Conservation (phyloP, 1,284 basidiomycete species). For the Fomitopsis betulina region DNA sequence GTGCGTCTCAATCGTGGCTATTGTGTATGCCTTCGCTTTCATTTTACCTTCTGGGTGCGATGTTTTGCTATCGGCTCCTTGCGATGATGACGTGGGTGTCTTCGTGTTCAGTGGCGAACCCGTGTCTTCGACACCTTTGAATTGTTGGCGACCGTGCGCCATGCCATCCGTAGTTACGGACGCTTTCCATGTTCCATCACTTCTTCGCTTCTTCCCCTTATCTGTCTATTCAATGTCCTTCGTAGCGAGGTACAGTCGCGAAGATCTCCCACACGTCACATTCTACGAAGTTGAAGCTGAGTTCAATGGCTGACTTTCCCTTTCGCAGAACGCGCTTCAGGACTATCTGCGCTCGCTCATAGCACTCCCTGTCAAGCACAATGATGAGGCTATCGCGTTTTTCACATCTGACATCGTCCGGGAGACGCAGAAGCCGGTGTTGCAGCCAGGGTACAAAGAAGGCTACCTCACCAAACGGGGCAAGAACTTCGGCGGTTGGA, state of each 20-base stretch:
- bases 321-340: slow-evolving; percentile 70
- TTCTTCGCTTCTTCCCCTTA: not conserved
- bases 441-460: slow-evolving; percentile 85
- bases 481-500: slow-evolving; percentile 96
- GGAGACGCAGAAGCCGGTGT: slow-evolving; percentile 66
- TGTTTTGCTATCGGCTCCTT: not conserved
- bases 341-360: slow-evolving; percentile 86
- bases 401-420: slow-evolving; percentile 86
- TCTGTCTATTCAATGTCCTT: not conserved
- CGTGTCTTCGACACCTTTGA: not conserved
- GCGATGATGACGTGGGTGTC: not conserved
- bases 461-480: slow-evolving; percentile 96
- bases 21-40: not conserved
- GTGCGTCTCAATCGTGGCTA: slow-evolving; percentile 36
- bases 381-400: slow-evolving; percentile 89
- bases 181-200: not conserved
- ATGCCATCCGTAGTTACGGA: not conserved
- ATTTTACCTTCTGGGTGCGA: not conserved
- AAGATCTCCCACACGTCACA: slow-evolving; percentile 5
- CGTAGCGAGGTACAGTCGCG: not conserved
- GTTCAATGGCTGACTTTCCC: slow-evolving; percentile 11
- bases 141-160: not conserved
- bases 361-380: slow-evolving; percentile 79
- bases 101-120: not conserved
- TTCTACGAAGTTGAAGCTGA: slow-evolving; percentile 3